Evolutionary conservation across 345 rosid genomes (phyloP), one percentile per base, ranked within the genome.

Genomic region (Psidium friedrichsthalianum): DNA sequence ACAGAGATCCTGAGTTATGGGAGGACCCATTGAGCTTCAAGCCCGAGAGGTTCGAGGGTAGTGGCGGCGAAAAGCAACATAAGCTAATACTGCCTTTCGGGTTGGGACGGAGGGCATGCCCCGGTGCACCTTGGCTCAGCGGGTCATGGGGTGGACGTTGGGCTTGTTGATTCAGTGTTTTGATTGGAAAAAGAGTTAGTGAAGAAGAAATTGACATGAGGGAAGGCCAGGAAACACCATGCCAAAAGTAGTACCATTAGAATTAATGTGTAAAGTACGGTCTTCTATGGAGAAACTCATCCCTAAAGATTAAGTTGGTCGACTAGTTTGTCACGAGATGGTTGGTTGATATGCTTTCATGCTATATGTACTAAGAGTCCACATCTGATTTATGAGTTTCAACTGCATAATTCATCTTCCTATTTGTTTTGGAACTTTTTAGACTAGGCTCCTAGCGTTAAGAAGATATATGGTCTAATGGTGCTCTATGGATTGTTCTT

Each of bases 21-120:
- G 90, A 88, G 22, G 93, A 92, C 6, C 87, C 92, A 4, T 83
- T 84, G 16, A 78, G 40, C 11, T 94, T 94, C 80, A 87, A 90
- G 81, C 94, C 96, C 0, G 92, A 92, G 80, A 91, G 94, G 51
- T 92, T 91, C 16, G 89, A 88, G 57, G 87, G 42, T 11, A 88
- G 3, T 14, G 42, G 21, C 0, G 3, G 78, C 1, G 90, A 83
- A 24, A 83, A 82, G 32, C 86, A 83, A 20, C 58, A 29, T 8
- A 94, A 89, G 85, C 52, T 89, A 13, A 56, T 82, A 56, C 5
- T 92, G 83, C 88, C 93, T 9, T 92, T 92, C 44, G 94, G 94
- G 82, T 32, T 90, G 36, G 94, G 94, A 82, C 88, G 94, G 82
- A 61, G 94, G 87, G 87, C 93, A 15, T 94, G 94, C 84, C 94